Base-by-base conservation (phyloP, 192 early-diverging fungal species). In the Entomortierella beljakovae region DNA sequence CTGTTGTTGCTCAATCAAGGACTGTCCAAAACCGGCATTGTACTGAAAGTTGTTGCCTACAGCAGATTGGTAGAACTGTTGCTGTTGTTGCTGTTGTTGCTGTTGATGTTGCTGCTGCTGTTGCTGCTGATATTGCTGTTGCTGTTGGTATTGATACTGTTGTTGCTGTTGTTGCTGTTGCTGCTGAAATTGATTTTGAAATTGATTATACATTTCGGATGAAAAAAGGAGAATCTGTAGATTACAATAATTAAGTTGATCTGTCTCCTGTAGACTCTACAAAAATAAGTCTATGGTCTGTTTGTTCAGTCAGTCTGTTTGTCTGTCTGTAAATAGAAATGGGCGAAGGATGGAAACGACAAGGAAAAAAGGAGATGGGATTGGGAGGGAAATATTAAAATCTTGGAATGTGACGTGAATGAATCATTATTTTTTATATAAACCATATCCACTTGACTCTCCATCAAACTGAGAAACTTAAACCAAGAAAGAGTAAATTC, bases 41-140 rank as follows among this genome's bases (percentile, higher is more conserved):
- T 76, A 68, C 35, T 76, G 73, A 28, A 76, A 76, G 60, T 76
- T 61, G 53, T 52, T 52, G n/a, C 65, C 73, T 22, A 67, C 64
- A 33, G 65, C 58, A n/a, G 64, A 57, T 16, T 76, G 65, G 59
- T 76, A 76, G 53, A 51, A 51, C 33, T 75, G 64, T 34, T 75
- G 72, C 32, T 75, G 72, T 5, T 75, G 64, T 0, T 60, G 61
- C 16, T 75, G 72, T 18, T 74, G 71, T 23, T 67, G 71, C 6
- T 73, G 60, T 20, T 71, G 70, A 23, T 64, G 70, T 29, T 58
- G 70, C 28, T 64, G 61, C 31, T 65, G 71, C 28, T 71, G 60
- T 13, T 62, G 59, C 5, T 62, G 43, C 35, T 35, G 51, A 29
- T 69, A 53, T 8, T 62, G 70, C 55, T 72, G 70, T 16, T 64